These are phyloP conservation scores for Talaromyces funiculosus DNA, from an alignment of 2,329 filamentous ascomycete genomes.

Conservation along the genomic window DNA sequence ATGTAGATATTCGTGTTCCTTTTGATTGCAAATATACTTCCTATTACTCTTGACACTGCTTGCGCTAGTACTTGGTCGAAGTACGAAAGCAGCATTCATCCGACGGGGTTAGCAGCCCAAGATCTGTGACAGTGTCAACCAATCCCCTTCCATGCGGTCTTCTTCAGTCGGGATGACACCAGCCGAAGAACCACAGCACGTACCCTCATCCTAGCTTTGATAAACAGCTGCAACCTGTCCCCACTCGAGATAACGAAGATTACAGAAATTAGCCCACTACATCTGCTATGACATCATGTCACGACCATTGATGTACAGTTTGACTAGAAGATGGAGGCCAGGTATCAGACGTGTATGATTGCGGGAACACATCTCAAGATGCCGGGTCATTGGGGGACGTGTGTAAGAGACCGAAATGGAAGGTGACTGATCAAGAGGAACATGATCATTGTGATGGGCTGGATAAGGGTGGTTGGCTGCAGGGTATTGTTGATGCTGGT, in stretches of 20 bases:
- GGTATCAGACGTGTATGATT: not conserved
- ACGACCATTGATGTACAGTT: not conserved
- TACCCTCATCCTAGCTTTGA: not conserved
- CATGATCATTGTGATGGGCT: not conserved
- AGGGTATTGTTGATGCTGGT: not conserved
- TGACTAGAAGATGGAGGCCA: not conserved
- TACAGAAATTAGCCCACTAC: not conserved
- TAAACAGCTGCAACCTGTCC: not conserved
- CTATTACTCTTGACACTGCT: not conserved
- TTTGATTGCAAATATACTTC: not conserved
- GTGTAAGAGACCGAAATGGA: not conserved
- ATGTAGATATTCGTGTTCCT: not conserved
- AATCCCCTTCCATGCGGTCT: not conserved
- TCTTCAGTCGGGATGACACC: not conserved
- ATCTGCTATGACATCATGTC: not conserved
- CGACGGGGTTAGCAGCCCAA: not conserved
- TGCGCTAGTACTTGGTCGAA: not conserved
- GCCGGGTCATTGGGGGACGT: conserved; percentile 1
- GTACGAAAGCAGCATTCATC: not conserved
- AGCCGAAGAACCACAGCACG: not conserved
- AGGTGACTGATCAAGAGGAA: not conserved
- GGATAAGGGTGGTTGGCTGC: not conserved
- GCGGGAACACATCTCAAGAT: conserved; percentile 4
- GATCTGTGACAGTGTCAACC: not conserved
- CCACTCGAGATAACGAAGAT: not conserved